These are phyloP conservation scores for Cordyceps javanica DNA, from an alignment of 2,329 filamentous ascomycete species.

Conservation along the genomic window DNA sequence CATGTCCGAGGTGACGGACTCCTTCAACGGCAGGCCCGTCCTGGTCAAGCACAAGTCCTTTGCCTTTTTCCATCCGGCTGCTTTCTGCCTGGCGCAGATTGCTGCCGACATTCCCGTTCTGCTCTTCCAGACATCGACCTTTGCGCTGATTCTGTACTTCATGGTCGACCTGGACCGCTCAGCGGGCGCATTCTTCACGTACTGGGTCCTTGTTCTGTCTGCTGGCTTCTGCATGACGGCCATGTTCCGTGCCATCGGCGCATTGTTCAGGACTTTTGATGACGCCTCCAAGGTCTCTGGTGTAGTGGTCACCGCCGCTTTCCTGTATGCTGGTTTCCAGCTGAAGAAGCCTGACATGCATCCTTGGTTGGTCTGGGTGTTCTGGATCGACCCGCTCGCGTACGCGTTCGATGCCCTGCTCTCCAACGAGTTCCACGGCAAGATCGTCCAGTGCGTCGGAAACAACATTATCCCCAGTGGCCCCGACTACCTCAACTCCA, in stretches of 20 bases:
- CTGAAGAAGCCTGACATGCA: conserved; percentile 57
- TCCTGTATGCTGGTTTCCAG: conserved; percentile 60
- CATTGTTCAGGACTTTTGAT: conserved; percentile 50
- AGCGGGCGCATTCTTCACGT: conserved; percentile 66
- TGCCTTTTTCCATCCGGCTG: conserved; percentile 51
- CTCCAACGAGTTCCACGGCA: conserved; percentile 62
- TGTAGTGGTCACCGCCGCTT: conserved; percentile 41
- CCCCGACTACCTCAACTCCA: conserved; percentile 36
- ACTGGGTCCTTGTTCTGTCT: conserved; percentile 47
- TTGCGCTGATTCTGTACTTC: conserved; percentile 56
- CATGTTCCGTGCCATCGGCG: conserved; percentile 50
- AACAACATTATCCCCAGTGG: conserved; percentile 46
- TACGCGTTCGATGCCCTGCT: conserved; percentile 65
- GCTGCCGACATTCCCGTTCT: conserved; percentile 50
- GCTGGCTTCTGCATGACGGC: conserved; percentile 53
- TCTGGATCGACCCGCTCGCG: conserved; percentile 60
- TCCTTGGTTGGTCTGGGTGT: conserved; percentile 57
- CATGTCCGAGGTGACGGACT: conserved; percentile 61
- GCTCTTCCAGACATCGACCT: conserved; percentile 51
- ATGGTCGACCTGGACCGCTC: conserved; percentile 63
- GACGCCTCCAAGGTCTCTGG: conserved; percentile 52
- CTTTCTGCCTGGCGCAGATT: conserved; percentile 52
- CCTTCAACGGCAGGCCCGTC: conserved; percentile 54
- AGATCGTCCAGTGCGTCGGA: conserved; percentile 45
- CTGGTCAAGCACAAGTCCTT: conserved; percentile 54